Base-by-base conservation (phyloP, 2,329 filamentous ascomycete species). In the Trichoderma oligosporum region DNA sequence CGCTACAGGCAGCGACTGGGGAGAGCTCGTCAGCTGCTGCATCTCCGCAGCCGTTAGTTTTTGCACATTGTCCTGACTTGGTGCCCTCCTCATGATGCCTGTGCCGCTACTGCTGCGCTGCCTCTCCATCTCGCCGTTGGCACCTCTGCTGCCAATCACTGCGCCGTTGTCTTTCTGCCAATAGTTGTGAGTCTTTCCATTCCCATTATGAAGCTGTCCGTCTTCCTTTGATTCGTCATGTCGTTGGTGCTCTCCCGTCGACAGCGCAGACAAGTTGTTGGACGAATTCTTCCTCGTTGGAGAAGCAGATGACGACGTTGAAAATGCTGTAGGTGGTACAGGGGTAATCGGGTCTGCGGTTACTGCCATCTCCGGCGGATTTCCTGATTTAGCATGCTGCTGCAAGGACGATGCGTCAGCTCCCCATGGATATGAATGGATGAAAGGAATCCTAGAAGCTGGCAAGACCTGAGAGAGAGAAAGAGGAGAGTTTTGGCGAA, bases 21-120 rank as follows among this genome's bases (percentile, higher is more conserved):
- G 81, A 1, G 79, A 76, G 25, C 76, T 78, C 12, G 80, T 78
- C 58, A 86, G 70, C 59, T 82, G 78, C 53, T 82, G 78, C 66
- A 86, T 83, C 64, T 84, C 80, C 35, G 75, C 78, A 7, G 80
- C 80, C 0, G 82, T 83, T 24, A 86, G 73, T 35, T 81, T 78
- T 55, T 80, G 76, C 45, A 83, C 70, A 46, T 72, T 76, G 59
- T 77, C 78, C 39, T 72, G 68, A 60, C 71, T 74, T 29, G 61
- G 61, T 4, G 65, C 62, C 57, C 66, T 70, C 57, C 63, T 68
- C 47, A 68, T 64, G 27, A 70, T 64, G 36, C 64, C 68, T 59
- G 70, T 64, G 36, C 64, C 68, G 60, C 66, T 71, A 20, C 44
- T 25, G 31, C 44, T 55, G 36, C 47, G 58, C 25, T 52, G 58